Evolutionary conservation across 2,329 filamentous ascomycete species (phyloP).

Genomic region (Dactylellina leptospora): DNA sequence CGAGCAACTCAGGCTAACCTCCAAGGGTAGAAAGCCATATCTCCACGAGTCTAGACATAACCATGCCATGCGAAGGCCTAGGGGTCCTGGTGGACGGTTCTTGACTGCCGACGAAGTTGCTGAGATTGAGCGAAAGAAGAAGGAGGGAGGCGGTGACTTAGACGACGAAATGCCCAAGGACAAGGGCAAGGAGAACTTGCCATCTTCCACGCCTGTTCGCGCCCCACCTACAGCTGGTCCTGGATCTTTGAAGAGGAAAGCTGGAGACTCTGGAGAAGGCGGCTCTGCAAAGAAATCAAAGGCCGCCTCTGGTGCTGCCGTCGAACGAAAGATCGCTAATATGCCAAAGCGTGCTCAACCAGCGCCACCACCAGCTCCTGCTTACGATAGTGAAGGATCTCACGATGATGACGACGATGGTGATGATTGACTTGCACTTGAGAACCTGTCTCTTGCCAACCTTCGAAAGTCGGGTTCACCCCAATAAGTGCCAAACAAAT

Average conservation of each 20-base stretch:
- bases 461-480: constrained; percentile 23
- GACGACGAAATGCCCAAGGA: constrained; percentile 52
- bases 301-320: constrained; percentile 35
- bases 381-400: constrained; percentile 46
- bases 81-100: constrained; percentile 93
- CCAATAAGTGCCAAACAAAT: background rate
- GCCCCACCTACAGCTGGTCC: constrained; percentile 50
- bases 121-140: constrained; percentile 57
- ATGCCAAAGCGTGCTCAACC: constrained; percentile 54
- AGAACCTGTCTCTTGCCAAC: constrained; percentile 48
- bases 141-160: constrained; percentile 54
- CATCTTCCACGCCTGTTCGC: constrained; percentile 44
- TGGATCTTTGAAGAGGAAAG: constrained; percentile 57
- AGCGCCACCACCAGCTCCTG: constrained; percentile 43
- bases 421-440: constrained; percentile 53
- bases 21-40: constrained; percentile 95
- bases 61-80: constrained; percentile 93
- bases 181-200: constrained; percentile 54
- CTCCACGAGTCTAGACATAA: constrained; percentile 97
- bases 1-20: constrained; percentile 88
- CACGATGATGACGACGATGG: constrained; percentile 55
- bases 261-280: constrained; percentile 53
- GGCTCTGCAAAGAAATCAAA: constrained; percentile 52
- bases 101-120: constrained; percentile 83
- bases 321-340: constrained; percentile 53